These are phyloP conservation scores for Cordyceps militaris DNA, from an alignment of 2,329 filamentous ascomycete genomes.

Conservation along the genomic window DNA sequence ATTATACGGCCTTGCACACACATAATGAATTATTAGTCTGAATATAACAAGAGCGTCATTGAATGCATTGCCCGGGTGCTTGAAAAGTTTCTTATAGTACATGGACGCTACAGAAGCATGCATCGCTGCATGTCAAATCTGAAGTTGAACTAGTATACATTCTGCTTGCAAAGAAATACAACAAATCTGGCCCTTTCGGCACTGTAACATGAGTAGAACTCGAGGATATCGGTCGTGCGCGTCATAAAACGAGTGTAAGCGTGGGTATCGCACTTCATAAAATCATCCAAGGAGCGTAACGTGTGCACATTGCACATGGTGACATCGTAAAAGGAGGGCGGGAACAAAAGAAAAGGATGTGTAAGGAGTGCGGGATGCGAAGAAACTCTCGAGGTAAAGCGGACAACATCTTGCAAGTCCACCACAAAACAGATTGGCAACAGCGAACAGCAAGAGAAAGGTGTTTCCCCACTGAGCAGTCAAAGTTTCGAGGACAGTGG, in stretches of 20 bases:
- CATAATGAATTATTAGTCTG: neutral
- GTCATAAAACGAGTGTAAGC: constrained; percentile 4
- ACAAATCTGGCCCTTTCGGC: neutral
- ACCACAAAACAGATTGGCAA: too few relatives aligned
- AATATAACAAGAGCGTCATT: neutral
- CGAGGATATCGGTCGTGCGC: neutral
- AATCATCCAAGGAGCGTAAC: constrained; percentile 5
- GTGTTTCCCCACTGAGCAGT: too few relatives aligned
- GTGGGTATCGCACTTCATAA: constrained; percentile 4
- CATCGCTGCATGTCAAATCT: neutral
- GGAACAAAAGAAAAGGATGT: neutral
- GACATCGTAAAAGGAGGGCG: constrained; percentile 1
- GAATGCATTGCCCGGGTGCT: neutral
- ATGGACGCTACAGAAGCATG: neutral
- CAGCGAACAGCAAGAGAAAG: too few relatives aligned
- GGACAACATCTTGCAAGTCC: too few relatives aligned
- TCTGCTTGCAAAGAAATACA: neutral
- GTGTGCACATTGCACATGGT: constrained; percentile 1
- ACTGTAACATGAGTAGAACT: neutral
- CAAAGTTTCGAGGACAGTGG: neutral
- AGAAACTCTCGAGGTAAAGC: too few relatives aligned
- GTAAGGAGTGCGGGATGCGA: neutral
- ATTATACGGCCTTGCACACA: neutral
- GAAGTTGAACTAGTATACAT: neutral
- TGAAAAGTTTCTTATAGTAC: neutral